Base-by-base conservation (phyloP, 164 flowering plant genomes). In the Echeveria elegans region DNA sequence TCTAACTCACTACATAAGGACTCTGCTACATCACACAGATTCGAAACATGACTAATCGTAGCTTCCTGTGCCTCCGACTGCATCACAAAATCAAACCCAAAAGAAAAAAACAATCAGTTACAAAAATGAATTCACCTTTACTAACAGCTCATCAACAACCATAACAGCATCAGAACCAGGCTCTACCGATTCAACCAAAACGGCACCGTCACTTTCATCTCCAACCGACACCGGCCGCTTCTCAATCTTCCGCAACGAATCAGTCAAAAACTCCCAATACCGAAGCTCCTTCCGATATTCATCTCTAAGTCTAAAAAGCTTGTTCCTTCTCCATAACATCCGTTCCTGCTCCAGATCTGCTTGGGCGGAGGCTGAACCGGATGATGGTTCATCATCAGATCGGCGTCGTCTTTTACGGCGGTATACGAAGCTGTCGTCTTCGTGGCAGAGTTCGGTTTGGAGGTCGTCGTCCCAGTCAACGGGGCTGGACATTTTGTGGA, bases 401-500 rank as follows among this genome's bases (percentile, higher is more conserved):
- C 0, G 15, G 14, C 59, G 60, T 8, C 60, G 60, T 15, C 31
- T 53, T 31, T 53, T 53, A 6, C 60, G 60, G 30, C 60, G 60
- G 60, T 53, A 53, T 0, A 53, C 60, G 60, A 53, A 53, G 60
- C 60, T 31, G 60, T 53, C 60, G 60, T 53, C 60, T 23, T 53
- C 60, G 60, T 24, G 60, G 31, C 29, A 10, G 60, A 53, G 60
- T 16, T 53, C 60, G 31, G 60, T 53, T 1, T 53, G 21, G 16
- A 2, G 0, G 60, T 53, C 60, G 60, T 53, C 31, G 60, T 53
- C 60, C 60, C 60, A 53, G 30, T 53, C 3, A 12, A 53, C 31
- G 26, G 16, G 7, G 47, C 4, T 43, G 24, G 56, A 48, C 24
- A 48, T 19, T 4, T 6, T 7, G 37, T 3, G 3, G 37, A 3